phyloP scores from a whole-genome alignment of 1,284 basidiomycete genomes.

The Laetiporus sulphureus region DNA sequence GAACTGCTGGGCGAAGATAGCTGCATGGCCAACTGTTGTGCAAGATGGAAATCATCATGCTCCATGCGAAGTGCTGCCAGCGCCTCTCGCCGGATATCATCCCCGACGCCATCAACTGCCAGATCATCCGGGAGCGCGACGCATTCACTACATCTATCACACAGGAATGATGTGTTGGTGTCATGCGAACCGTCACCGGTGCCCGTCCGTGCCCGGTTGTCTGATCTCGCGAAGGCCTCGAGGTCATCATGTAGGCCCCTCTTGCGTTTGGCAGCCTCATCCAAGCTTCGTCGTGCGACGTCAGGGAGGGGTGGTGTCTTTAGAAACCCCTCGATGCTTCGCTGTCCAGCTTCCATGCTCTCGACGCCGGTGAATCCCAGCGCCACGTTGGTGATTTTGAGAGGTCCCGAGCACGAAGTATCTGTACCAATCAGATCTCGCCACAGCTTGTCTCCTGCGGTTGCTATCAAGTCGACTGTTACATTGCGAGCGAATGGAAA shows the following conservation, averaged over 20 bases:
- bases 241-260: slow-evolving; percentile 3
- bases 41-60: slow-evolving; percentile 85
- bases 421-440: slow-evolving; percentile 68
- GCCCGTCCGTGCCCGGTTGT: background rate
- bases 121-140: slow-evolving; percentile 27
- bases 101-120: slow-evolving; percentile 15
- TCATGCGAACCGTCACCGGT: background rate
- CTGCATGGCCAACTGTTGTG: slow-evolving; percentile 55
- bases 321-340: slow-evolving; percentile 85
- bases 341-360: slow-evolving; percentile 74
- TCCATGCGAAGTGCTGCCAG: slow-evolving; percentile 54
- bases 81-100: slow-evolving; percentile 27
- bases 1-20: slow-evolving; percentile 10
- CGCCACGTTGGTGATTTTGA: slow-evolving; percentile 71
- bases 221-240: background rate
- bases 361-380: slow-evolving; percentile 85
- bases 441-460: slow-evolving; percentile 82
- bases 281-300: background rate
- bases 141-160: slow-evolving; percentile 46
- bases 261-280: slow-evolving; percentile 2
- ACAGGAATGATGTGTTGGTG: slow-evolving; percentile 33
- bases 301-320: slow-evolving; percentile 23
- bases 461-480: slow-evolving; percentile 73
- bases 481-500: slow-evolving; percentile 77
- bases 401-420: slow-evolving; percentile 28